Base-by-base conservation (phyloP, 2,329 filamentous ascomycete genomes). In the Kalmusia sp. region DNA sequence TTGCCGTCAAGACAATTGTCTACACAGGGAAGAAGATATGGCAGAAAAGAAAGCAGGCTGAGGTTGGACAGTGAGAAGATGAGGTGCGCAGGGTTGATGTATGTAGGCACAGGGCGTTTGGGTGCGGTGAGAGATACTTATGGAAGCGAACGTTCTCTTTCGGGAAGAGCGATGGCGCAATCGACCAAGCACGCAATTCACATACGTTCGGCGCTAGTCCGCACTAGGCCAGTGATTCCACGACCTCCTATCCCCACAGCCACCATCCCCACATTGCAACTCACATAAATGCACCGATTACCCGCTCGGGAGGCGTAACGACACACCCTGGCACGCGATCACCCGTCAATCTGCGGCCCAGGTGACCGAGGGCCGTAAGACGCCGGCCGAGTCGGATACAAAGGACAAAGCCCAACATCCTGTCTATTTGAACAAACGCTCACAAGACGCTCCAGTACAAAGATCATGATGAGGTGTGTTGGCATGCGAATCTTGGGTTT, bases 161-260 rank as follows among this genome's bases (percentile, higher is more conserved):
- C 39, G 24, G 49, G 40, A 37, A 34, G 46, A 39, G 41, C 44
- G 44, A 47, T 47, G 33, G 44, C 44, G 44, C 44, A 28, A 47
- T 47, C 44, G 31, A 19, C n/a, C 43, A 51, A 55, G 48, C 52
- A 55, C 52, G 52, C 52, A 46, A 55, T 55, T 55, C 52, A 55
- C 51, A 48, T 8, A 25, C 30, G 25, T 43, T 38, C 14, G 7
- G 24, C 48, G 48, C 52, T 51, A 51, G 19, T 34, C 52, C 37
- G 14, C n/a, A 25, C 44, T 43, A 39, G 38, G 24, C 17, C 15
- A 25, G 22, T 12, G 19, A 31, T 24, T 22, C 44, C 38, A 22
- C 14, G 15, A 45, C 17, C 14, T 33, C 33, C 21, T 24, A 6
- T 21, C 31, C 30, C 52, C 40, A 37, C 47, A 43, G 37, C 30